Evolutionary conservation across 2,329 filamentous ascomycete genomes (phyloP).

Genomic region (Diplodia intermedia): DNA sequence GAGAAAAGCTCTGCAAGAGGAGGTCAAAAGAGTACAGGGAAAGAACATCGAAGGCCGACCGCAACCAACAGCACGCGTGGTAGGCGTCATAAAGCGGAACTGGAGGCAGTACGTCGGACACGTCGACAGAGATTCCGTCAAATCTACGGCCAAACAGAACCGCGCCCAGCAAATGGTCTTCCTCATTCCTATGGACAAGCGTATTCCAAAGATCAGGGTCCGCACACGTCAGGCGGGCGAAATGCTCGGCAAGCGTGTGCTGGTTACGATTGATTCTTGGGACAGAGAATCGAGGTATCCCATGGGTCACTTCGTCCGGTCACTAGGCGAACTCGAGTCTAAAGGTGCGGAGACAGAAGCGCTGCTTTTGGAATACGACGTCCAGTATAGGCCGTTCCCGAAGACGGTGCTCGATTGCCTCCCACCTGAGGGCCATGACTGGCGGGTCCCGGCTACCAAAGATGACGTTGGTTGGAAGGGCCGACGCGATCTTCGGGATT

Average conservation of each 20-base stretch:
- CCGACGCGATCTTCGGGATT: constrained; percentile 79
- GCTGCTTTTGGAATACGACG: constrained; percentile 90
- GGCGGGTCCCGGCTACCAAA: constrained; percentile 82
- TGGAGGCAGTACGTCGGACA: constrained; percentile 98
- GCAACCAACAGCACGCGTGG: constrained; percentile 89
- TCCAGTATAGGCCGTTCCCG: constrained; percentile 96
- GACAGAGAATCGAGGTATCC: constrained; percentile 92
- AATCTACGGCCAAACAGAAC: constrained; percentile 74
- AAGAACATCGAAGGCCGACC: constrained; percentile 76
- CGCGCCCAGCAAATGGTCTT: constrained; percentile 92
- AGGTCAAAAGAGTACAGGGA: constrained; percentile 84
- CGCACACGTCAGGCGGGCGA: constrained; percentile 89
- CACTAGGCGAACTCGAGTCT: constrained; percentile 89
- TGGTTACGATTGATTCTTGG: constrained; percentile 96
- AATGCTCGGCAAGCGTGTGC: constrained; percentile 85
- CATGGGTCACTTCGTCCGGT: constrained; percentile 90
- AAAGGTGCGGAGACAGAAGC: constrained; percentile 99
- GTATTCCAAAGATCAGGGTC: constrained; percentile 93
- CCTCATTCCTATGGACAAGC: constrained; percentile 96
- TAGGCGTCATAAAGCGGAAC: constrained; percentile 92
- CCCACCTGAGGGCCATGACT: constrained; percentile 88
- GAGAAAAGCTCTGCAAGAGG: constrained; percentile 84
- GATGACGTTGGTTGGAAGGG: constrained; percentile 88
- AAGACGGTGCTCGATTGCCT: constrained; percentile 95
- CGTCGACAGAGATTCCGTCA: constrained; percentile 85